Percentiles rank a stretch among this genome's conserved stretches.
Evolutionary conservation across 495 filamentous ascomycete species (phyloP).

Genomic region (Clavariopsis aquatica): DNA sequence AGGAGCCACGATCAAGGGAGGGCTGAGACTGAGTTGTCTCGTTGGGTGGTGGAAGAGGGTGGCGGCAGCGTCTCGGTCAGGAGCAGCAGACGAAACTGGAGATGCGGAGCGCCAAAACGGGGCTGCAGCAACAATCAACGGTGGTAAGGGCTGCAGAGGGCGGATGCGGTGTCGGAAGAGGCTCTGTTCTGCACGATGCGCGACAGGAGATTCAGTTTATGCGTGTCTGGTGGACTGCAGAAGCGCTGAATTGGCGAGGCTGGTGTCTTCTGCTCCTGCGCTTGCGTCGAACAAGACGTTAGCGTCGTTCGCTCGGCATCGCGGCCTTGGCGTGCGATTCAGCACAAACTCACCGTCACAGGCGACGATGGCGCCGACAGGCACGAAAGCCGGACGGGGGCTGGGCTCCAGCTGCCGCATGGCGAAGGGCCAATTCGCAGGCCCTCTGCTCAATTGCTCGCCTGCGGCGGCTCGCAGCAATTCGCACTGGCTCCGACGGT

Average conservation of each 20-base stretch:
- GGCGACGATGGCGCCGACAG: neutral
- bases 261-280: slow-evolving; percentile 1
- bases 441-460: neutral
- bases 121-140: neutral
- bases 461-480: neutral
- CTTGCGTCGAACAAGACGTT: neutral
- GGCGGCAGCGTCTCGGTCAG: slow-evolving; percentile 7
- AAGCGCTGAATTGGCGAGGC: slow-evolving; percentile 20
- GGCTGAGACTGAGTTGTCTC: slow-evolving; percentile 5
- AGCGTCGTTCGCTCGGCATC: neutral
- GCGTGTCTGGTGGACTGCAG: slow-evolving; percentile 9
- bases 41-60: slow-evolving; percentile 7
- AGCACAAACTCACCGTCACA: neutral
- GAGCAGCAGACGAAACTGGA: slow-evolving; percentile 17
- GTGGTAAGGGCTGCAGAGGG: slow-evolving; percentile 17
- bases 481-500: neutral
- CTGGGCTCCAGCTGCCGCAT: neutral
- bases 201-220: neutral
- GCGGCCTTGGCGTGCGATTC: neutral
- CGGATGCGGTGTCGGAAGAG: neutral
- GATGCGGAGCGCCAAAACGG: neutral
- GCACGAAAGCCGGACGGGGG: neutral
- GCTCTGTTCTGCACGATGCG: slow-evolving; percentile 22
- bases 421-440: neutral
- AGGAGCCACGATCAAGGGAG: slow-evolving; percentile 5